Percentiles rank a stretch among this genome's conserved stretches.
Conservation (phyloP, 1,284 basidiomycete genomes). For the Neolentinus lepideus region DNA sequence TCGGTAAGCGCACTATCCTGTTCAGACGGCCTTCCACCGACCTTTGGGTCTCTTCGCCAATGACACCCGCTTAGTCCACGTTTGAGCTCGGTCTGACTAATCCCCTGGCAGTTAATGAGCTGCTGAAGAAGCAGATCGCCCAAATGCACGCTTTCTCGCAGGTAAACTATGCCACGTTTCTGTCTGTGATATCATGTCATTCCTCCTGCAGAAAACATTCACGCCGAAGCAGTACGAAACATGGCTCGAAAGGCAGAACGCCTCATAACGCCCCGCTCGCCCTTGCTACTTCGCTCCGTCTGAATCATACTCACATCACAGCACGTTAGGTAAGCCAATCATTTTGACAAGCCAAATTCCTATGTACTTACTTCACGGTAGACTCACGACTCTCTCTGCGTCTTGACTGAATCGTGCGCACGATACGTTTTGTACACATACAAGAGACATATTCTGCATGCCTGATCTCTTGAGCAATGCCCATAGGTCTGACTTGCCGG, state of each 20-base stretch:
- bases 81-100: neutral
- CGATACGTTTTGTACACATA: no score
- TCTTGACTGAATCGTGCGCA: no score
- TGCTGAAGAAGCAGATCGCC: slow-evolving; percentile 64
- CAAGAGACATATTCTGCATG: no score
- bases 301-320: no score
- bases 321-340: no score
- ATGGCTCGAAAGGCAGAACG: slow-evolving; percentile 29
- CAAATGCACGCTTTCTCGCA: slow-evolving; percentile 83
- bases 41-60: neutral
- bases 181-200: neutral
- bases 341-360: no score
- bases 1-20: slow-evolving; percentile 36
- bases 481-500: no score
- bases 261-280: neutral
- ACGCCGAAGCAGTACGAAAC: slow-evolving; percentile 66
- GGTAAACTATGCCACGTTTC: slow-evolving; percentile 29
- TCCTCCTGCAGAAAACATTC: slow-evolving; percentile 57
- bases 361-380: no score
- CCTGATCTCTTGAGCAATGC: no score
- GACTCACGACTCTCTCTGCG: no score
- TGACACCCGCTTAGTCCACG: neutral
- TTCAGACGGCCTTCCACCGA: neutral
- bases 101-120: slow-evolving; percentile 54
- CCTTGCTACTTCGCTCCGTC: neutral